A percentile compares a stretch with the other conserved stretches of the same genome.
These are phyloP conservation scores for Alternaria sp. DNA, from an alignment of 2,329 filamentous ascomycete species.

Conservation along the genomic window DNA sequence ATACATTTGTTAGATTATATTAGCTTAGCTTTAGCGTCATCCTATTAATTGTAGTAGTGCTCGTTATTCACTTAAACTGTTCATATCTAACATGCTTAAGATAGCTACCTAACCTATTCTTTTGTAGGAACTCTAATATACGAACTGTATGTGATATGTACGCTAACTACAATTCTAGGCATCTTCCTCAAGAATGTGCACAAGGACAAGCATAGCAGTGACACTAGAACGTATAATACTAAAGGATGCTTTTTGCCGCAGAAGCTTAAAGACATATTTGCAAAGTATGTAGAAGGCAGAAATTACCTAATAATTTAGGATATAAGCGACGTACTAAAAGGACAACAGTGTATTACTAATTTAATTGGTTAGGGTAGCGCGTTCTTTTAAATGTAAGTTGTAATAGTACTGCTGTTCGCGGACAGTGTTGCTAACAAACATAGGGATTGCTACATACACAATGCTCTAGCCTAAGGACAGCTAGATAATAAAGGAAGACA, in stretches of 20 bases:
- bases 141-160: not conserved
- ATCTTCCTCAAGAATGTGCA: conserved; percentile 54
- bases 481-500: conserved; percentile 65
- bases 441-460: conserved; percentile 61
- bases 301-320: conserved; percentile 54
- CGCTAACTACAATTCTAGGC: not conserved
- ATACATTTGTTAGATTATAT: conserved; percentile 61
- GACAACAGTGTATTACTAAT: conserved; percentile 54
- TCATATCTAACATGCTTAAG: conserved; percentile 58
- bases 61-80: conserved; percentile 61
- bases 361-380: conserved; percentile 57
- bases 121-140: conserved; percentile 32
- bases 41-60: conserved; percentile 55
- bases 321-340: conserved; percentile 51
- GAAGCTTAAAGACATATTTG: conserved; percentile 59
- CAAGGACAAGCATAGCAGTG: conserved; percentile 56
- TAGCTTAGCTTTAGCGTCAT: conserved; percentile 57
- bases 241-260: conserved; percentile 59
- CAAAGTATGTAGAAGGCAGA: conserved; percentile 55
- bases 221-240: conserved; percentile 55
- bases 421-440: not conserved
- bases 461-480: conserved; percentile 66
- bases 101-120: conserved; percentile 57
- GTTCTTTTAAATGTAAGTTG: conserved; percentile 55
- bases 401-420: not conserved